phyloP scores from a whole-genome alignment of 495 filamentous ascomycete genomes.

The Aspergillus sparsus region DNA sequence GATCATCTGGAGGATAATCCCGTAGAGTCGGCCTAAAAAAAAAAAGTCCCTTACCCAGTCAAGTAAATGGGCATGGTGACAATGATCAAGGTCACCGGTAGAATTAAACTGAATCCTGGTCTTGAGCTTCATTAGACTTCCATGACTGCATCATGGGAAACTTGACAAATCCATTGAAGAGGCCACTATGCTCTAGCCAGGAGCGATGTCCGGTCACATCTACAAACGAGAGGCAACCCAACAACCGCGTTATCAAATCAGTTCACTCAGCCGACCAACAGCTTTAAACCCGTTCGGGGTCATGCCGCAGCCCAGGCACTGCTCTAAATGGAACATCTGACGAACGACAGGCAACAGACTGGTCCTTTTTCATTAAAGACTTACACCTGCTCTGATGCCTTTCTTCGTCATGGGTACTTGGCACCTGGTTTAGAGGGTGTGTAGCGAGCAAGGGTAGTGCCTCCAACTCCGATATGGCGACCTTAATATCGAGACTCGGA shows the following conservation, averaged over 20 bases:
- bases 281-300: slow-evolving; percentile 22
- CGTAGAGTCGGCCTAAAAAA: slow-evolving; percentile 24
- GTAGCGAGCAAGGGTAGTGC: slow-evolving; percentile 15
- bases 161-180: slow-evolving; percentile 42
- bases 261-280: slow-evolving; percentile 32
- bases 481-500: slow-evolving; percentile 16
- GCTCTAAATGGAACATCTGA: slow-evolving; percentile 29
- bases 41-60: slow-evolving; percentile 17
- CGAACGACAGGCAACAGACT: slow-evolving; percentile 25
- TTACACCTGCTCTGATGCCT: slow-evolving; percentile 5
- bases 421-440: slow-evolving; percentile 8
- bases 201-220: slow-evolving; percentile 24
- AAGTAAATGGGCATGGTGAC: slow-evolving; percentile 17
- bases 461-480: slow-evolving; percentile 19
- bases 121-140: slow-evolving; percentile 32
- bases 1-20: slow-evolving; percentile 29
- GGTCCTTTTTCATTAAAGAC: slow-evolving; percentile 15
- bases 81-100: slow-evolving; percentile 25
- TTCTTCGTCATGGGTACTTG: slow-evolving; percentile 22
- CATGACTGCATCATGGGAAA: slow-evolving; percentile 30
- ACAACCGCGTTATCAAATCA: slow-evolving; percentile 33
- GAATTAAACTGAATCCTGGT: slow-evolving; percentile 25
- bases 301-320: slow-evolving; percentile 30
- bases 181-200: slow-evolving; percentile 12
- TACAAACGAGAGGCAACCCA: slow-evolving; percentile 25